A percentile compares a stretch with the other conserved stretches of the same genome.
Evolutionary conservation across 2,329 filamentous ascomycete genomes (phyloP).

Genomic region (Aureobasidium sp.): DNA sequence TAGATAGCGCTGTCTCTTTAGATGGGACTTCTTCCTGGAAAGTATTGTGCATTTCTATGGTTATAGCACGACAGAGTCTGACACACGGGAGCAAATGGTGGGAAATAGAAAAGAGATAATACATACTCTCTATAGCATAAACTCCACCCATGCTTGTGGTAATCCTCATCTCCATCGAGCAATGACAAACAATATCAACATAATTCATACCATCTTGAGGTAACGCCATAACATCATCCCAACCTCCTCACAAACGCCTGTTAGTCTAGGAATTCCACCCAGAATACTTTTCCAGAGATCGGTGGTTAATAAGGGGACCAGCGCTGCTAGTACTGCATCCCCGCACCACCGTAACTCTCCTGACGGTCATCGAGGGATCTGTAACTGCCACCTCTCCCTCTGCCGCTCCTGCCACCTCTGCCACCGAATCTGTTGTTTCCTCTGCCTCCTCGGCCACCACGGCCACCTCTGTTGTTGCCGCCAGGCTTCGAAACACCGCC

Average conservation of each 20-base stretch:
- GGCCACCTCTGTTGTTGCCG: conserved; percentile 28
- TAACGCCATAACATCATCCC: background rate
- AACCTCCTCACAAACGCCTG: background rate
- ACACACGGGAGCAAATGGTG: background rate
- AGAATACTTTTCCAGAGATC: background rate
- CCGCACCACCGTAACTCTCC: conserved; percentile 28
- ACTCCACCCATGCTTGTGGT: background rate
- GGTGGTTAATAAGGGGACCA: background rate
- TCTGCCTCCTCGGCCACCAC: conserved; percentile 32
- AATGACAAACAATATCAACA: background rate
- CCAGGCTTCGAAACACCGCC: conserved; percentile 33
- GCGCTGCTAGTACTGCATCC: conserved; percentile 29
- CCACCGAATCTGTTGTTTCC: conserved; percentile 41
- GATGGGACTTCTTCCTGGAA: no score
- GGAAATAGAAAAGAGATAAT: background rate
- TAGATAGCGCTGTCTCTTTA: no score
- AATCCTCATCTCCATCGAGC: background rate
- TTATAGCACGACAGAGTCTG: background rate
- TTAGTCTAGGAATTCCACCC: background rate
- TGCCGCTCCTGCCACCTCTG: conserved; percentile 23
- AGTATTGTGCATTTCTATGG: no score
- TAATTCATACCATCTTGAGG: background rate
- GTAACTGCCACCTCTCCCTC: conserved; percentile 30
- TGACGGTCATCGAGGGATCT: conserved; percentile 39
- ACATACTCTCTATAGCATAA: background rate